Evolutionary conservation across 306 rosid genomes (phyloP), one percentile per base, ranked within the genome.

Genomic region (Gleditsia sinensis): DNA sequence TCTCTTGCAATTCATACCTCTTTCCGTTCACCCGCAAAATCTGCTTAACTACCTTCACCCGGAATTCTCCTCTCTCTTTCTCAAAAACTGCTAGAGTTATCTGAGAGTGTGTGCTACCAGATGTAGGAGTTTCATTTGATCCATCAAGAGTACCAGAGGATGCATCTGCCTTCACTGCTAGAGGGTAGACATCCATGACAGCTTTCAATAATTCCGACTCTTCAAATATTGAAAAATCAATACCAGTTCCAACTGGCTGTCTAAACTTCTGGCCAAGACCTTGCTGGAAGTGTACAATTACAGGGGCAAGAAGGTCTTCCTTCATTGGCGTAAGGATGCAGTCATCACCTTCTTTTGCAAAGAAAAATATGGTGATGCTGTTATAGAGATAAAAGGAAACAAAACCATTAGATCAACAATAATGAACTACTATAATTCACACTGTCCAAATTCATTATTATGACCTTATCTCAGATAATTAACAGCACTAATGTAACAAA

Each of bases 211-310:
- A 74, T 62, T 92, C 98, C 0, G 95, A 62, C 74, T 88, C 98
- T 61, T 87, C 98, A 74, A 87, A 87, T 64, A 58, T 45, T 19
- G 93, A 88, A 75, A 90, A 82, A 39, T 84, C 83, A 16, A 95
- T 88, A 54, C 98, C 98, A 23, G 97, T 83, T 78, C 97, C 97
- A 16, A 81, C 58, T 17, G 92, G 86, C 70, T 92, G 99, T 49
- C 83, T 86, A 89, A 90, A 95, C 88, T 85, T 88, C 89, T 95
- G 99, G 72, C 97, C 98, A n/a, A 95, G 86, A 67, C 98, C 98
- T 80, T 88, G 89, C 76, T 83, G 81, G 75, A 95, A 95, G 76
- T 83, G 83, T 63, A 92, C 82, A 0, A 87, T 87, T 57, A 95
- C 78, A 12, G 97, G 92, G 76, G 89, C 68, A 69, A 89, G 81